phyloP scores from a whole-genome alignment of 2,329 filamentous ascomycete species.

The Talaromyces sp. region DNA sequence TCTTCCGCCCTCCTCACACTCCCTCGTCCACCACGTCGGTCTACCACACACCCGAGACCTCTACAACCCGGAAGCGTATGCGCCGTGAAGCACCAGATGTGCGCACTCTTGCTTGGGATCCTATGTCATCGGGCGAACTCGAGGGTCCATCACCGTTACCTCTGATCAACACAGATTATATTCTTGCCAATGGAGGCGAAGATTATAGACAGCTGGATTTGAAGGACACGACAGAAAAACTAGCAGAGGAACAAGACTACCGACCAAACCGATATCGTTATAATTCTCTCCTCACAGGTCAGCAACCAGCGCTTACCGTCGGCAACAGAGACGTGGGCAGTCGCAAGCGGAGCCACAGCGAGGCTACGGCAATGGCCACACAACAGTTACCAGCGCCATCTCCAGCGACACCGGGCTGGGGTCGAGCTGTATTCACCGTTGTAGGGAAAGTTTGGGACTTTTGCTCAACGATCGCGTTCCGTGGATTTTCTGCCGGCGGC shows the following conservation, averaged over 20 bases:
- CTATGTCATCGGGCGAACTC: slow-evolving; percentile 22
- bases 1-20: slow-evolving; percentile 18
- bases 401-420: slow-evolving; percentile 31
- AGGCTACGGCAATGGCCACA: slow-evolving; percentile 15
- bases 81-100: slow-evolving; percentile 28
- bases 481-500: slow-evolving; percentile 82
- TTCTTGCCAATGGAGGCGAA: slow-evolving; percentile 29
- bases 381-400: slow-evolving; percentile 21
- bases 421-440: slow-evolving; percentile 41
- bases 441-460: slow-evolving; percentile 77
- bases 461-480: slow-evolving; percentile 68
- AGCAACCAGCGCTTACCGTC: slow-evolving; percentile 31
- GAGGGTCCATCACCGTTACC: slow-evolving; percentile 38
- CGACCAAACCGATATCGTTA: slow-evolving; percentile 42
- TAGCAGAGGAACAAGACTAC: slow-evolving; percentile 35
- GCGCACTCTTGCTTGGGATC: slow-evolving; percentile 24
- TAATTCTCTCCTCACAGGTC: slow-evolving; percentile 22
- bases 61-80: slow-evolving; percentile 29
- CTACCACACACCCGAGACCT: slow-evolving; percentile 9
- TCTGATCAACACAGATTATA: slow-evolving; percentile 39
- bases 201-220: slow-evolving; percentile 15
- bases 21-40: slow-evolving; percentile 13
- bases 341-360: slow-evolving; percentile 18
- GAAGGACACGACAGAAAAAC: slow-evolving; percentile 25
- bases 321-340: slow-evolving; percentile 31